These are phyloP conservation scores for Phytophthora podocarpi DNA, from an alignment of 352 stramenopile genomes.

Conservation along the genomic window DNA sequence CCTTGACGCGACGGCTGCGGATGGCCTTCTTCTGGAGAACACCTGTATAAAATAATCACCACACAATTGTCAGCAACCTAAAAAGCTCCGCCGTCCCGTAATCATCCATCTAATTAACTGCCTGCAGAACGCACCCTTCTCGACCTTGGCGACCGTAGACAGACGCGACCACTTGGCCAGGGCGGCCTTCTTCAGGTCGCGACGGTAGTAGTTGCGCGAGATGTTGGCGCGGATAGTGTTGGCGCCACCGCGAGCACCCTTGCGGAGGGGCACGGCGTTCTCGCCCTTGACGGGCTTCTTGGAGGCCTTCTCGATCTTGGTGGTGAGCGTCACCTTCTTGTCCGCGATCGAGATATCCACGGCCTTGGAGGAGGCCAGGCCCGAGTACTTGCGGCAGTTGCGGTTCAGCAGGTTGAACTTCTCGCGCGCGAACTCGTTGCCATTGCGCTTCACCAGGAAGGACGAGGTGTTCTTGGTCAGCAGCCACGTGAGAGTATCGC, in stretches of 20 bases:
- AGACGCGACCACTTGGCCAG: slow-evolving; percentile 88
- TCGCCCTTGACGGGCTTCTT: slow-evolving; percentile 76
- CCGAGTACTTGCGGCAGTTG: slow-evolving; percentile 97
- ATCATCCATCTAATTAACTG: background rate
- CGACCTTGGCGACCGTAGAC: slow-evolving; percentile 87
- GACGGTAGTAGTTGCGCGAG: slow-evolving; percentile 89
- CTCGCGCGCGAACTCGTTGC: slow-evolving; percentile 92
- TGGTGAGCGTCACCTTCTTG: slow-evolving; percentile 88
- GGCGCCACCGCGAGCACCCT: slow-evolving; percentile 79
- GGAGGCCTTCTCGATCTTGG: slow-evolving; percentile 77
- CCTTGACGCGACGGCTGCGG: slow-evolving; percentile 83
- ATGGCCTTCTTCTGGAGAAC: slow-evolving; percentile 85
- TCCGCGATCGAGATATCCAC: slow-evolving; percentile 91
- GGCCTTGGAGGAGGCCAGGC: slow-evolving; percentile 93
- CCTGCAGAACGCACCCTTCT: slow-evolving; percentile 67
- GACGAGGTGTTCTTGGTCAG: slow-evolving; percentile 96
- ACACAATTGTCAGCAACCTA: slow-evolving; percentile 1
- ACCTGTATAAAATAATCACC: slow-evolving; percentile 29
- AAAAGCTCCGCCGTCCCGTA: no score
- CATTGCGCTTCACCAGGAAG: slow-evolving; percentile 95
- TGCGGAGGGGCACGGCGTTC: slow-evolving; percentile 82
- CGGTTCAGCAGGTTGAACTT: slow-evolving; percentile 96
- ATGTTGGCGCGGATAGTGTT: slow-evolving; percentile 91
- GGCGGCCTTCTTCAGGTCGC: slow-evolving; percentile 85
- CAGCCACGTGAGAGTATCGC: slow-evolving; percentile 96